Evolutionary conservation across 805 yeast species (phyloP), one percentile per base, ranked within the genome.

Genomic region (Danielozyma ontarioensis): DNA sequence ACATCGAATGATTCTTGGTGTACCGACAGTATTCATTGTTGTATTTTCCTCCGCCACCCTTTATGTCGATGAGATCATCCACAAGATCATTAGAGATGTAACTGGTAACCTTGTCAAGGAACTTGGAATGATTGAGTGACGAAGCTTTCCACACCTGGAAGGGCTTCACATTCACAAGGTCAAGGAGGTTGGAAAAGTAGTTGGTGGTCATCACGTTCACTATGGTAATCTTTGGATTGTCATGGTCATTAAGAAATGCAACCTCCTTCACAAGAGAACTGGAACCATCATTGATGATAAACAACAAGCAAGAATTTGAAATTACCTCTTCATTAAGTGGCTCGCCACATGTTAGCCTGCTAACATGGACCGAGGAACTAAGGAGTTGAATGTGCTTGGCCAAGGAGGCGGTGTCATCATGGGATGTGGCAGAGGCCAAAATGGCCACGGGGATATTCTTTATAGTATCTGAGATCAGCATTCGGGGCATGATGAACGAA

Each of bases 81-180:
- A 76, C 45, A 70, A 66, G 27, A 59, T 93, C 24, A 83, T 81
- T 37, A 96, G 95, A 21, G 97, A 90, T 53, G 95, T 87, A 25
- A n/a, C 32, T 36, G 22, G 52, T 48, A 12, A 64, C 38, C 28
- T 53, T 53, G 18, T 42, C 32, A 11, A 55, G 27, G 13, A 63
- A 39, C 16, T 46, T 51, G 3, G 37, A 44, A 24, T 51, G 53
- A 25, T 42, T 49, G 25, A 64, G 41, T 2, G 66, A 55, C 3
- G 65, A 42, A 3, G 68, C 47, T 35, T 64, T 66, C 64, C 70
- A 62, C 21, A 59, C 55, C 40, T 64, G 70, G 33, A 49, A 52
- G 1, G 72, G 72, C 21, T 48, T 50, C 13, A 54, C 36, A 15
- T 34, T 35, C 28, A 64, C 57, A 25, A 66, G 46, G 7, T 64